Evolutionary conservation across 345 rosid genomes (phyloP).

Genomic region (Eutrema yunnanense): DNA sequence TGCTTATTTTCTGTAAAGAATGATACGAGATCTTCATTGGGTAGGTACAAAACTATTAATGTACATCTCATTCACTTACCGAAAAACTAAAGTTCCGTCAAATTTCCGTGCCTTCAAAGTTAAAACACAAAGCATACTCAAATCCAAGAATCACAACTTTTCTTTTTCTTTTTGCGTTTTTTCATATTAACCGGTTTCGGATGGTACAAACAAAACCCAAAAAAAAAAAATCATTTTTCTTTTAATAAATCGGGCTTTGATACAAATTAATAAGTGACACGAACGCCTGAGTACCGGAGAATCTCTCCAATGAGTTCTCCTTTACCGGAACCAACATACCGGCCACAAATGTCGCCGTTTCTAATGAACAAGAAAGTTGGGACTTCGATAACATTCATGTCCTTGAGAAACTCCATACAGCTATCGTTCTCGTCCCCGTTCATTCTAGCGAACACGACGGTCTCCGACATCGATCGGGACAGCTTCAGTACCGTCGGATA

Average conservation of each 20-base stretch:
- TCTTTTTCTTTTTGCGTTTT: not conserved
- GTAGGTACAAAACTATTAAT: conserved; percentile 7
- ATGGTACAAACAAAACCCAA: conserved; percentile 2
- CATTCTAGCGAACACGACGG: conserved; percentile 81
- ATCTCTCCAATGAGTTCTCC: conserved; percentile 95
- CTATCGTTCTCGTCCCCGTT: conserved; percentile 94
- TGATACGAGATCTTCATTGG: conserved; percentile 9
- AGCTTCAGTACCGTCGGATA: conserved; percentile 81
- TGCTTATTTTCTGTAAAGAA: not conserved
- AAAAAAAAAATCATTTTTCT: not conserved
- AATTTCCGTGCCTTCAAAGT: conserved; percentile 15
- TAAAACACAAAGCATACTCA: not conserved
- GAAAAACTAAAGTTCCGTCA: not conserved
- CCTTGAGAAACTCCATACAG: conserved; percentile 82
- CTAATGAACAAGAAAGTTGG: conserved; percentile 87
- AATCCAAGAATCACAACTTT: not conserved
- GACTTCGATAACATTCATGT: conserved; percentile 79
- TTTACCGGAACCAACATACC: conserved; percentile 90
- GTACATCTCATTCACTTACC: not conserved
- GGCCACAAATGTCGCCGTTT: conserved; percentile 63
- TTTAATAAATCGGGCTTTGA: not conserved
- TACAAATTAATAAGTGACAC: conserved; percentile 48
- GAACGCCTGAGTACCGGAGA: conserved; percentile 84
- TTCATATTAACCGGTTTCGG: not conserved
- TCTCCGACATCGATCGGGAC: conserved; percentile 68